Percentiles rank a stretch among this genome's conserved stretches.
Evolutionary conservation across 306 rosid genomes (phyloP).

Genomic region (Fragaria nilgerrensis): DNA sequence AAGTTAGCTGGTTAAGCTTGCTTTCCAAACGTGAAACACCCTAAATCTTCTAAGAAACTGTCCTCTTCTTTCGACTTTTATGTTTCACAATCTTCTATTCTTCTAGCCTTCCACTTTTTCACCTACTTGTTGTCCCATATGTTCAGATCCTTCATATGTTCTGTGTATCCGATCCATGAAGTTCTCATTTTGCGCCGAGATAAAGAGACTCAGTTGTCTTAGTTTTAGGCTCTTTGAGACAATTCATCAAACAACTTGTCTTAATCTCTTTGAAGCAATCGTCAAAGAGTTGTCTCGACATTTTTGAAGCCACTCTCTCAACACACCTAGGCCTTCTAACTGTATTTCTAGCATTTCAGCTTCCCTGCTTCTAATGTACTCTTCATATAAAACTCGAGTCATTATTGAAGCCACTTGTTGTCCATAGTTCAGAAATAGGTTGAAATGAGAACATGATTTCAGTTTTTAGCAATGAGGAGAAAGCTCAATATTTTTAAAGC

Average conservation of each 20-base stretch:
- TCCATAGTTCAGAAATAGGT: not conserved
- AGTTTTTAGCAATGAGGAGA: conserved; percentile 5
- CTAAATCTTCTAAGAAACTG: conserved; percentile 22
- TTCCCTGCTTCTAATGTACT: not conserved
- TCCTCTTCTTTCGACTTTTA: conserved; percentile 9
- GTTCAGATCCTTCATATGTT: not conserved
- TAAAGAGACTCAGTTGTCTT: not conserved
- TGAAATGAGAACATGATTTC: conserved; percentile 19
- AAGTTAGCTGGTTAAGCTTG: conserved; percentile 49
- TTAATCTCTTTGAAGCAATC: not conserved
- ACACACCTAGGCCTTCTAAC: not conserved
- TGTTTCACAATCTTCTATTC: conserved; percentile 7
- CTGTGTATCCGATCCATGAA: not conserved
- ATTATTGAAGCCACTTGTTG: conserved; percentile 9
- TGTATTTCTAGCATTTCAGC: not conserved
- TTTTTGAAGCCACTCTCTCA: not conserved
- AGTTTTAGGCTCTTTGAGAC: not conserved
- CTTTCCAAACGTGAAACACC: conserved; percentile 30
- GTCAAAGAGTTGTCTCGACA: not conserved
- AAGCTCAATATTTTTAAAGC: not conserved
- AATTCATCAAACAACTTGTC: not conserved
- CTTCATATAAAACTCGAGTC: not conserved
- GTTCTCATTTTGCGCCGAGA: not conserved
- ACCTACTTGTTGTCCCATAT: not conserved
- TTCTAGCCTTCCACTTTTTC: not conserved